phyloP scores from a whole-genome alignment of 805 yeast species.

The Middelhovenomyces tepae region DNA sequence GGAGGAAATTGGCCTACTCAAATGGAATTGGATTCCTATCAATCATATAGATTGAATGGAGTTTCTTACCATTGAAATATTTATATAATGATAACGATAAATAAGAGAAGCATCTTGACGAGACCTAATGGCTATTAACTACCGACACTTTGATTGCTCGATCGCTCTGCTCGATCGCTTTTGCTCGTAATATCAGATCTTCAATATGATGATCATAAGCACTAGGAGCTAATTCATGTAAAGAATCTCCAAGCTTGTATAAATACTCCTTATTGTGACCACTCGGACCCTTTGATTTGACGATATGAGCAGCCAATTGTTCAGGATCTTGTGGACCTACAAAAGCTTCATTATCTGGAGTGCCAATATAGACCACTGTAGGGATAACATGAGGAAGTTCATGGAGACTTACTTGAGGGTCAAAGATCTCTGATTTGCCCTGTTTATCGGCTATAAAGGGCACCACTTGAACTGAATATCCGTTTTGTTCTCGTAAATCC shows the following conservation, averaged over 20 bases:
- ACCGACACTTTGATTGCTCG: neutral
- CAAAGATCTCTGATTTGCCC: constrained; percentile 3
- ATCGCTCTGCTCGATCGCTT: constrained; percentile 17
- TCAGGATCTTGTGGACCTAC: constrained; percentile 67
- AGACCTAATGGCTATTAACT: neutral
- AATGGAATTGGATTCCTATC: constrained; percentile 19
- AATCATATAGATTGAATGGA: too few species aligned
- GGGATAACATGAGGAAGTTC: constrained; percentile 28
- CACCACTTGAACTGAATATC: constrained; percentile 63
- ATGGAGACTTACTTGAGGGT: constrained; percentile 4
- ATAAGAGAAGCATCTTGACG: neutral
- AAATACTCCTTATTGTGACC: constrained; percentile 75
- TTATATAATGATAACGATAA: neutral
- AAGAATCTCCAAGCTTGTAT: constrained; percentile 41
- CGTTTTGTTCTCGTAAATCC: constrained; percentile 82
- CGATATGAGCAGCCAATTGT: constrained; percentile 54
- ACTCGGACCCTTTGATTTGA: constrained; percentile 60
- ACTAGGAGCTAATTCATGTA: constrained; percentile 32
- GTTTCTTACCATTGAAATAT: too few species aligned
- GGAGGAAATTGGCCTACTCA: constrained; percentile 24
- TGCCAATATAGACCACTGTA: constrained; percentile 74
- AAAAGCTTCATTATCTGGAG: constrained; percentile 70
- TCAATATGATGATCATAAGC: constrained; percentile 37
- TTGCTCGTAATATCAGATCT: constrained; percentile 27
- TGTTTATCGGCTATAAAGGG: constrained; percentile 41